Evolutionary conservation across 108 stramenopile genomes (phyloP).

Genomic region (Licmophora abbreviata): DNA sequence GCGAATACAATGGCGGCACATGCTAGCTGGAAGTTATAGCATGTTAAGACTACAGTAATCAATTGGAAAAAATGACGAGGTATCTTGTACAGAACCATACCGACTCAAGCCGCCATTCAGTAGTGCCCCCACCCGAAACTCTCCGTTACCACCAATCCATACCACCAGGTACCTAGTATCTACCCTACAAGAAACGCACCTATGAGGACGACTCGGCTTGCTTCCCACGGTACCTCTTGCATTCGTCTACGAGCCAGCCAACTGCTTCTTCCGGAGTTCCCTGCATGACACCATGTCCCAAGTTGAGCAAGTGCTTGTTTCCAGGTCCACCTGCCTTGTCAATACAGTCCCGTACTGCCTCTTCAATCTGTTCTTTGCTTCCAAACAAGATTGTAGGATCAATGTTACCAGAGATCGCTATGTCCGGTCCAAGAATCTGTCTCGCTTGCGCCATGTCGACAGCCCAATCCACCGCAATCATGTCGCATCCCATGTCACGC

Average conservation of each 20-base stretch:
- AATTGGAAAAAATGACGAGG: too few relatives aligned
- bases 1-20: too few relatives aligned
- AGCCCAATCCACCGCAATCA: slow-evolving; percentile 88
- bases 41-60: not conserved
- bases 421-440: slow-evolving; percentile 66
- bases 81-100: too few relatives aligned
- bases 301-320: slow-evolving; percentile 86
- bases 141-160: too few relatives aligned
- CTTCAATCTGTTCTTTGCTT: slow-evolving; percentile 76
- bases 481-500: slow-evolving; percentile 83
- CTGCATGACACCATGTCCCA: slow-evolving; percentile 98
- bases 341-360: slow-evolving; percentile 87
- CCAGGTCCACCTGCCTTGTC: slow-evolving; percentile 91
- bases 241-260: slow-evolving; percentile 87
- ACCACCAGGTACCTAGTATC: too few relatives aligned
- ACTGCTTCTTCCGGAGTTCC: slow-evolving; percentile 93
- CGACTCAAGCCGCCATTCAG: too few relatives aligned
- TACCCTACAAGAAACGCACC: too few relatives aligned
- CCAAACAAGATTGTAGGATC: slow-evolving; percentile 94
- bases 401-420: slow-evolving; percentile 88
- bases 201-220: slow-evolving; percentile 8
- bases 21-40: too few relatives aligned
- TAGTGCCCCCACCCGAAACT: too few relatives aligned
- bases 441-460: slow-evolving; percentile 84
- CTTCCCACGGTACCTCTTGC: slow-evolving; percentile 72